phyloP scores from a whole-genome alignment of 208 protist genomes.

The Borovskyia barvae region DNA sequence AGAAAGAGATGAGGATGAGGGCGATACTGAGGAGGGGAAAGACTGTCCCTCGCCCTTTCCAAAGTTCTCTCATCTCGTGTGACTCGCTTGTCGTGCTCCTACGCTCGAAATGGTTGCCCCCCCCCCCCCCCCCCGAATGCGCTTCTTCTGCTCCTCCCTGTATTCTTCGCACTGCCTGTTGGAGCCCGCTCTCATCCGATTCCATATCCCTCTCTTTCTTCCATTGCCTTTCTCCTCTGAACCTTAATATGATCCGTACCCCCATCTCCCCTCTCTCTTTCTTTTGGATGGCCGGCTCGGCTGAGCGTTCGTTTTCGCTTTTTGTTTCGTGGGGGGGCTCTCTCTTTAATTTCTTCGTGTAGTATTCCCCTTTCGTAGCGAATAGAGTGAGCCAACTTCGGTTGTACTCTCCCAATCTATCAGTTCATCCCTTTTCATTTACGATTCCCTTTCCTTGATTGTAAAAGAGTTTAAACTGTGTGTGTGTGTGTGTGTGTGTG shows the following conservation, averaged over 20 bases:
- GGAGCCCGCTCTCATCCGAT: background rate
- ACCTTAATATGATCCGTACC: background rate
- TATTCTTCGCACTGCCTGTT: background rate
- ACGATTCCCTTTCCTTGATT: slow-evolving; percentile 7
- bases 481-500: background rate
- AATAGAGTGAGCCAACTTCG: no score
- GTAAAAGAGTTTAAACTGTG: no score
- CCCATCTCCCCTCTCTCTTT: background rate
- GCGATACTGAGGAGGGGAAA: no score
- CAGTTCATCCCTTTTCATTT: background rate
- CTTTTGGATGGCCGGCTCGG: no score
- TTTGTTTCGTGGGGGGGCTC: background rate
- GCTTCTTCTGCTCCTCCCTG: background rate
- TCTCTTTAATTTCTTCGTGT: slow-evolving; percentile 1
- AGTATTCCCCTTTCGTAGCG: background rate
- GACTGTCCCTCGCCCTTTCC: no score
- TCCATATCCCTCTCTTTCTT: no score
- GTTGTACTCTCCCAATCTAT: background rate
- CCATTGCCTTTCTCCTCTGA: background rate
- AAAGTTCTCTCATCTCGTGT: no score
- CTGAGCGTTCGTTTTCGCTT: slow-evolving; percentile 13
- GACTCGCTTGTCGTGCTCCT: no score
- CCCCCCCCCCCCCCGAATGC: no score
- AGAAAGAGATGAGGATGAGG: no score
- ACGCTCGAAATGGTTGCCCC: no score